These are phyloP conservation scores for Hirschioporus abietinus DNA, from an alignment of 768 basidiomycete genomes.

Conservation along the genomic window DNA sequence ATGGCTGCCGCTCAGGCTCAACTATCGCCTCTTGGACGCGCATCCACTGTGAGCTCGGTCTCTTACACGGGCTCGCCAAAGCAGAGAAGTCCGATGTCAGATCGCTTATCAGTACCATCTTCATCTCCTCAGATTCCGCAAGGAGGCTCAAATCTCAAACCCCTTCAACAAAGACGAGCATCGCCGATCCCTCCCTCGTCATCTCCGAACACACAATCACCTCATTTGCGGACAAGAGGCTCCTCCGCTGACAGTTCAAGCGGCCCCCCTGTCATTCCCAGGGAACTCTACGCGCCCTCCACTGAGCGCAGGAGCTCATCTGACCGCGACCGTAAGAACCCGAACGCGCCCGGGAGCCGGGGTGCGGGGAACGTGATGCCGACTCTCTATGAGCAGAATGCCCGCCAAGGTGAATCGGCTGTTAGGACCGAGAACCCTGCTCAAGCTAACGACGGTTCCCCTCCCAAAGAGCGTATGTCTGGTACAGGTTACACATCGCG, in stretches of 20 bases:
- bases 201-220: background rate
- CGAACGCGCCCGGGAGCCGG: background rate
- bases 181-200: background rate
- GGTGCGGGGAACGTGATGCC: background rate
- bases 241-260: background rate
- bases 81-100: background rate
- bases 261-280: background rate
- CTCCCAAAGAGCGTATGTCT: too few species aligned
- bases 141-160: background rate
- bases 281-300: background rate
- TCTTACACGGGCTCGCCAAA: background rate
- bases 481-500: background rate
- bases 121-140: background rate
- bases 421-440: background rate
- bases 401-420: background rate
- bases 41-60: background rate
- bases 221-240: background rate
- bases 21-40: background rate
- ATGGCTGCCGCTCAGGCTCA: background rate
- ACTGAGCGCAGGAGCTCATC: background rate
- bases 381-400: background rate
- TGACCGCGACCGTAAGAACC: background rate
- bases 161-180: background rate
- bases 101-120: background rate
- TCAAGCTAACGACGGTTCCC: background rate